Evolutionary conservation across 73 alveolate genomes (phyloP).

Genomic region (Tetrahymena elliotti): DNA sequence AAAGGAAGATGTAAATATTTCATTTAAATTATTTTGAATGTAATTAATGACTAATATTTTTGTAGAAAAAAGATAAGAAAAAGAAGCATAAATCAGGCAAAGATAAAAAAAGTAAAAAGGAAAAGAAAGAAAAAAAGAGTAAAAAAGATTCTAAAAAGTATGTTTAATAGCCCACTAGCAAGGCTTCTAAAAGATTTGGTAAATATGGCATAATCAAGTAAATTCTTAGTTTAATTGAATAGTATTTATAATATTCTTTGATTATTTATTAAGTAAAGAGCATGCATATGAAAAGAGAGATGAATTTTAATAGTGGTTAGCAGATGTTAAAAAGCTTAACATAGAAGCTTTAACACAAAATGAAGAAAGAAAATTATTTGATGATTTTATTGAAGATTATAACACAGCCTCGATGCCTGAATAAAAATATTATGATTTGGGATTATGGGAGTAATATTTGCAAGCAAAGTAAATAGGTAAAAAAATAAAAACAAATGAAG

Average conservation of each 20-base stretch:
- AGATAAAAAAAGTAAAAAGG: neutral
- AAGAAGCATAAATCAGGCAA: neutral
- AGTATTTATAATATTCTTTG: neutral
- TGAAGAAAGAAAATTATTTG: conserved; percentile 27
- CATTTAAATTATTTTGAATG: neutral
- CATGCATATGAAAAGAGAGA: conserved; percentile 30
- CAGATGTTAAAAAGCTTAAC: conserved; percentile 20
- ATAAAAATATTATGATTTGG: conserved; percentile 21
- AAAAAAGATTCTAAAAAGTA: neutral
- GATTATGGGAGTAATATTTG: neutral
- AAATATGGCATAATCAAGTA: neutral
- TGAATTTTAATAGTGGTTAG: conserved; percentile 30
- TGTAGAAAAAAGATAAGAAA: neutral
- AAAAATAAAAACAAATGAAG: neutral
- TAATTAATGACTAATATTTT: neutral
- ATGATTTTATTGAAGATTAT: conserved; percentile 37
- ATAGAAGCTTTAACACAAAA: conserved; percentile 18
- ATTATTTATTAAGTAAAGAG: conserved; percentile 5
- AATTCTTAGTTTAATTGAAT: neutral
- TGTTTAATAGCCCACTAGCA: neutral
- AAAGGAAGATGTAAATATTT: neutral
- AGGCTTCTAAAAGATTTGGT: neutral
- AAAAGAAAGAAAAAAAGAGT: neutral
- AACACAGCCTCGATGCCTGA: conserved; percentile 38
- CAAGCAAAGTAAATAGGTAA: neutral